Conservation (phyloP, 805 yeast genomes). For the Pichia exigua region DNA sequence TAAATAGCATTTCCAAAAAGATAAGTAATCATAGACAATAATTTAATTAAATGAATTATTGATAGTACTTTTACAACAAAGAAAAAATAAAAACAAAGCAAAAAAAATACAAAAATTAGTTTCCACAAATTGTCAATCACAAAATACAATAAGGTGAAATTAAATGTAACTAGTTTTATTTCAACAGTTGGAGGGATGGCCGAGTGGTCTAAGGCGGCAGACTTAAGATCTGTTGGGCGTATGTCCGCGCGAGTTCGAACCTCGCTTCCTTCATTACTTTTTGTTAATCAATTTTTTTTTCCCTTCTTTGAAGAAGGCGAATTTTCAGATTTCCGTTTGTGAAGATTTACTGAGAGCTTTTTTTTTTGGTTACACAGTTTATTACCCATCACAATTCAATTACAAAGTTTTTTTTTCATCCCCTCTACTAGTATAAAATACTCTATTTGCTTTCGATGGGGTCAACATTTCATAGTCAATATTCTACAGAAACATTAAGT, state of each 20-base stretch:
- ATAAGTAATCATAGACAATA: too few relatives aligned
- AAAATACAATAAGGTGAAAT: too few relatives aligned
- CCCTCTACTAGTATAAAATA: neutral
- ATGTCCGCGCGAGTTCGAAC: conserved; percentile 21
- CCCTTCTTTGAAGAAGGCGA: neutral
- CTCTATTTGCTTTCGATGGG: neutral
- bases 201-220: conserved; percentile 21
- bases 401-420: neutral
- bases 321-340: neutral
- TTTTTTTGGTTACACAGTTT: neutral
- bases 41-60: too few relatives aligned
- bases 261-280: conserved; percentile 18
- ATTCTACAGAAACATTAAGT: neutral
- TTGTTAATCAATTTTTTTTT: neutral
- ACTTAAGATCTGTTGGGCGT: conserved; percentile 19
- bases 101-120: too few relatives aligned
- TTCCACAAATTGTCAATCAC: too few relatives aligned
- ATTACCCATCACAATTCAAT: neutral
- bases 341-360: neutral
- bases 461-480: conserved; percentile 3
- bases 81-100: too few relatives aligned
- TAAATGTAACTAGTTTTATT: too few relatives aligned
- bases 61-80: too few relatives aligned
- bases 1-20: too few relatives aligned
- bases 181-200: conserved; percentile 15